Evolutionary conservation across 768 basidiomycete species (phyloP).

Genomic region (Tricholoma flavovirens): DNA sequence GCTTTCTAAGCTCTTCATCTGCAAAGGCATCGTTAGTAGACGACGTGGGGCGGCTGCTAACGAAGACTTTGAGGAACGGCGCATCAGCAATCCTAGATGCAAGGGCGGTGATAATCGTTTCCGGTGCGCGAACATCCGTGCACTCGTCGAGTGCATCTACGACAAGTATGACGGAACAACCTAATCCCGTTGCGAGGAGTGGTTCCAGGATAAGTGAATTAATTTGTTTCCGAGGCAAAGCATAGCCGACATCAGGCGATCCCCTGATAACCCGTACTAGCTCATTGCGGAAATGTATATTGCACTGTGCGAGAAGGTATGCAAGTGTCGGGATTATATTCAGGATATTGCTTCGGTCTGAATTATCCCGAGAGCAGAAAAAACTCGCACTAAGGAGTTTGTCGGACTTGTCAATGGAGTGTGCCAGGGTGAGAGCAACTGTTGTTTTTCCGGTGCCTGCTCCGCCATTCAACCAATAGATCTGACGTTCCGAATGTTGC

Average conservation of each 20-base stretch:
- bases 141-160: conserved; percentile 25
- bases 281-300: conserved; percentile 9
- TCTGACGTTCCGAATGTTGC: conserved; percentile 7
- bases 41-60: conserved; percentile 15
- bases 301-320: conserved; percentile 15
- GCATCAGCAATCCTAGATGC: conserved; percentile 6
- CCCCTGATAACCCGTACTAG: conserved; percentile 13
- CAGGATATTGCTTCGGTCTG: conserved; percentile 17
- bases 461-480: conserved; percentile 21
- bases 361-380: conserved; percentile 22
- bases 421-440: conserved; percentile 16
- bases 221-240: conserved; percentile 15
- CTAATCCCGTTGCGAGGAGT: conserved; percentile 5
- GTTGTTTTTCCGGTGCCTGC: conserved; percentile 22
- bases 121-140: conserved; percentile 6
- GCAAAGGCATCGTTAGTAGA: conserved; percentile 11
- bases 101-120: conserved; percentile 9
- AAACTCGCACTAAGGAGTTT: conserved; percentile 21
- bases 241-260: conserved; percentile 15
- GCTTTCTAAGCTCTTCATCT: conserved; percentile 2
- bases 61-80: conserved; percentile 16
- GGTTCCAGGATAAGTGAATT: conserved; percentile 17
- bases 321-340: conserved; percentile 22
- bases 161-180: conserved; percentile 15
- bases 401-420: conserved; percentile 4